Evolutionary conservation across 2,329 filamentous ascomycete genomes (phyloP), one percentile per base, ranked within the genome.

Genomic region (Colletotrichum cereale): DNA sequence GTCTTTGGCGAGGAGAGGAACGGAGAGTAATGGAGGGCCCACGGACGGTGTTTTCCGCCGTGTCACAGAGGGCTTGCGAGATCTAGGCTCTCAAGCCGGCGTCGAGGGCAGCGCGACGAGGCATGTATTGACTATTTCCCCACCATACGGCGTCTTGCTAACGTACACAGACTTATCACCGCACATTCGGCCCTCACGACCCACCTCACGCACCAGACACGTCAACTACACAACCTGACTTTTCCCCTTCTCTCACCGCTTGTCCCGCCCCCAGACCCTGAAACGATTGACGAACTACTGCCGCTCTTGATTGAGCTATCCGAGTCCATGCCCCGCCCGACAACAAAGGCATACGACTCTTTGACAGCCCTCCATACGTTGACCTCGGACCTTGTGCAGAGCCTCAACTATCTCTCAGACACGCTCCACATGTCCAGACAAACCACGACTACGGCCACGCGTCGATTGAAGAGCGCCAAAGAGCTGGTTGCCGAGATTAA

Each of bases 401-500:
- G 94, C 8, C 88, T 99, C 57, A 94, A 94, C 76, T 92, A 94
- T 75, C 86, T 99, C 5, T 94, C 93, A 8, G 96, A 99, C 80
- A 95, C 94, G 4, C 86, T 99, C 42, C 96, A 98, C 81, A 97
- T 98, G 92, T 95, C 93, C 40, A 91, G 94, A 16, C 96, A 98
- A 81, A 93, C 93, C 1, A 96, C 94, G 0, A 92, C 91, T 3
- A 92, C 92, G 12, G 96, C 96, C 2, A 91, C 92, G 2, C 87
- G 96, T 66, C 89, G 94, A 55, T 84, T 99, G 62, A 92, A 92
- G 75, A 93, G 90, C 44, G 95, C 94, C 8, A 93, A 92, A 76
- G 95, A 97, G 79, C 89, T 97, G 72, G 92, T 98, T 1, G 89
- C 91, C 2, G 96, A 98, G 76, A 91, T 98, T 85, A 89, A 91